Base-by-base conservation (phyloP, 2,329 filamentous ascomycete species). In the Fusarium bulbicola region DNA sequence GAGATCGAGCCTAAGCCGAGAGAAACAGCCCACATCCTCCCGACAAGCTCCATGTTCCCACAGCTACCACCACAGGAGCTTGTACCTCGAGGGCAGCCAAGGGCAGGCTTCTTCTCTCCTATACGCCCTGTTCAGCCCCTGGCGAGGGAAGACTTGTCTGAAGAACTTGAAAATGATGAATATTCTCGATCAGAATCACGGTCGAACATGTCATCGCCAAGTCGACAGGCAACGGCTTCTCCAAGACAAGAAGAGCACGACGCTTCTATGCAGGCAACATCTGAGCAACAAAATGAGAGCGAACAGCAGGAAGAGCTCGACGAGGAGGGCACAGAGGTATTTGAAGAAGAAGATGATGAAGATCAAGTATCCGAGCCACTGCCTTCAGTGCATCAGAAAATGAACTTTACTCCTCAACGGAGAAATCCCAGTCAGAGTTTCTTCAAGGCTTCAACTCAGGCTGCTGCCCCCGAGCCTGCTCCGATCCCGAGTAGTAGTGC, bases 321-420 rank as follows among this genome's bases (percentile, higher is more conserved):
- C 21, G 36, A 59, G n/a, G 63, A 57, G 13, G 45, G 39, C 16
- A 39, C 46, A 13, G 63, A 67, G 39, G n/a, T 39, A n/a, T 74
- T 70, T 50, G 77, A 76, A 9, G 82, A 81, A 7, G 79, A 81
- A 2, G 81, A 84, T n/a, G 77, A 74, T 26, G 77, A 34, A 39
- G 32, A 39, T 20, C 59, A 69, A 30, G 26, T 46, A 21, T 59
- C 79, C 14, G 56, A 72, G 1, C 79, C 37, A 43, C 24, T 80
- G 61, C 81, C 82, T 0, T 76, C 81, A 4, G 82, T 87, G 13
- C 79, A 82, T 30, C 85, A 87, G 74, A 87, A 87, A 77, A 80
- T 79, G 59, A 85, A 87, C 74, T 88, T 88, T 56, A 86, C 85
- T 1, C 87, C 86, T 3, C 82, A 78, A 7, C 80, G 80, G 3